A percentile compares a stretch with the other conserved stretches of the same genome.
Evolutionary conservation across 2,329 filamentous ascomycete species (phyloP).

Genomic region (Zymoseptoria passerinii): DNA sequence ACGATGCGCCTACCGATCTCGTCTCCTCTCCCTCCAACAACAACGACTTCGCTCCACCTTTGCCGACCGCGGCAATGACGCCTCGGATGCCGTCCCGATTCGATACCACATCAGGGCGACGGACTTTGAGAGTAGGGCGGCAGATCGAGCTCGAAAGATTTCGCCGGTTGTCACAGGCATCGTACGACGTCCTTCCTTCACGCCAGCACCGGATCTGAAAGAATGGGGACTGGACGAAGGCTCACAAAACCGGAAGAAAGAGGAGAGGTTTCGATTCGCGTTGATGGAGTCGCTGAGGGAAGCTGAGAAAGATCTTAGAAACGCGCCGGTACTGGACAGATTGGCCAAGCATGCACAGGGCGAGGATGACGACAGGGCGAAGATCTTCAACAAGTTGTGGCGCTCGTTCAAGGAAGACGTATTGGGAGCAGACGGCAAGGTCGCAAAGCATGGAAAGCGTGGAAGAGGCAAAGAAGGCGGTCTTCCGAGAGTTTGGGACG

Average conservation of each 20-base stretch:
- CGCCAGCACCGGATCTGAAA: not conserved
- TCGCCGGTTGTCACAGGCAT: not conserved
- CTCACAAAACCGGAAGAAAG: not conserved
- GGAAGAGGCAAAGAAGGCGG: not conserved
- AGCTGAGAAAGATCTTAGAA: conserved; percentile 24
- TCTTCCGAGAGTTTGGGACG: conserved; percentile 9
- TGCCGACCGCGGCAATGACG: not conserved
- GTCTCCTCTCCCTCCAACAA: conserved; percentile 21
- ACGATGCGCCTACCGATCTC: conserved; percentile 32
- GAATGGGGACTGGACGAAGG: conserved; percentile 4
- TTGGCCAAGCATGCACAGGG: conserved; percentile 19
- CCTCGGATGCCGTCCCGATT: not conserved
- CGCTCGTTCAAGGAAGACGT: conserved; percentile 16
- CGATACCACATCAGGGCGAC: not conserved
- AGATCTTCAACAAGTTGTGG: conserved; percentile 23
- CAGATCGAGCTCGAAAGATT: not conserved
- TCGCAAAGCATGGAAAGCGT: not conserved
- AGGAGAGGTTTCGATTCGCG: conserved; percentile 13
- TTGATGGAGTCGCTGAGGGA: conserved; percentile 18
- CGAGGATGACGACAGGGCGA: conserved; percentile 6
- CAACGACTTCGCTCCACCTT: conserved; percentile 21
- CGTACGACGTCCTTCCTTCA: not conserved
- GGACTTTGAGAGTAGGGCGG: not conserved
- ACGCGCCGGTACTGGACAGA: conserved; percentile 26
- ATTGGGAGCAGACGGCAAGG: conserved; percentile 18